Evolutionary conservation across 768 basidiomycete species (phyloP).

Genomic region (Boletales sp.): DNA sequence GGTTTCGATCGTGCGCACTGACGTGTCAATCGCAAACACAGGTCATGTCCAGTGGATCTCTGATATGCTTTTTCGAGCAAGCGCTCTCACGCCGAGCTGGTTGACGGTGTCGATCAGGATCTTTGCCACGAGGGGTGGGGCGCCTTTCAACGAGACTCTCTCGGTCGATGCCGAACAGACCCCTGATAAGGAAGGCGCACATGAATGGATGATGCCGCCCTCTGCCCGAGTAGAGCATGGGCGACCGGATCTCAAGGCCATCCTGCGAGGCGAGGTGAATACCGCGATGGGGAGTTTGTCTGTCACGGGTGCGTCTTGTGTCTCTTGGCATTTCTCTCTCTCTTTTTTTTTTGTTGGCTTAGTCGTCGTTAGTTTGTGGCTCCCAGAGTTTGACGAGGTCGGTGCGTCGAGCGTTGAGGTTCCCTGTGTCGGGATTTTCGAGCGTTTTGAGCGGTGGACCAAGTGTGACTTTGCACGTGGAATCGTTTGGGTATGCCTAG

Average conservation of each 20-base stretch:
- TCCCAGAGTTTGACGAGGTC: conserved; percentile 36
- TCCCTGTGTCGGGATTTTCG: conserved; percentile 28
- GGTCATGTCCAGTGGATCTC: conserved; percentile 47
- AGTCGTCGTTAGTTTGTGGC: conserved; percentile 43
- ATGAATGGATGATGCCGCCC: conserved; percentile 8
- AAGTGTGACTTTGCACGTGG: conserved; percentile 36
- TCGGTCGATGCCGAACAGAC: conserved; percentile 18
- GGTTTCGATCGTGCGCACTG: no score
- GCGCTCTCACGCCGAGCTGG: conserved; percentile 26
- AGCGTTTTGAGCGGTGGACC: conserved; percentile 33
- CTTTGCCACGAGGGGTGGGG: conserved; percentile 33
- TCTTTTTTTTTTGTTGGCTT: no score
- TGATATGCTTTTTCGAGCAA: conserved; percentile 32
- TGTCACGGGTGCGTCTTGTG: conserved; percentile 41
- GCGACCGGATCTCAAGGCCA: conserved; percentile 38
- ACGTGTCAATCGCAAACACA: background rate
- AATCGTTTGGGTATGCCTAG: conserved; percentile 41
- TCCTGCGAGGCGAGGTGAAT: conserved; percentile 38
- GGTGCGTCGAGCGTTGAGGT: conserved; percentile 39
- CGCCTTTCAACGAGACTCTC: conserved; percentile 9
- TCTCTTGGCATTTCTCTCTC: no score
- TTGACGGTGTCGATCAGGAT: conserved; percentile 39
- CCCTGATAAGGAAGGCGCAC: conserved; percentile 6
- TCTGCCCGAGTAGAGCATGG: conserved; percentile 32
- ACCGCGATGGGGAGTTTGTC: conserved; percentile 38